Evolutionary conservation across 2,329 filamentous ascomycete species (phyloP).

Genomic region (Raffaelea ambrosiae): DNA sequence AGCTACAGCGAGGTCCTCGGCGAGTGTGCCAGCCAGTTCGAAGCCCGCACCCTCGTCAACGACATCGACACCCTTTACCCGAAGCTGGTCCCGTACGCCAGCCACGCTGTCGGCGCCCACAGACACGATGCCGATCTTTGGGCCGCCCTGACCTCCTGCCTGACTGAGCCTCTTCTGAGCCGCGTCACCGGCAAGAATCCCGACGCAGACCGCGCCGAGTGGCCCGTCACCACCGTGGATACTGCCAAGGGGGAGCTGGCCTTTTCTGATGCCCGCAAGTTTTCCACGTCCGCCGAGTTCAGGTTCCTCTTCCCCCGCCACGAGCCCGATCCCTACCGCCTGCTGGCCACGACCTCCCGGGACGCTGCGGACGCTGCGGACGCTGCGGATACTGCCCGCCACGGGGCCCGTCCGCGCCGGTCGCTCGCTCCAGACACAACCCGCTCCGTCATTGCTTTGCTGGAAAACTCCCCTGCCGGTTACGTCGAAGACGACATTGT

Average conservation of each 20-base stretch:
- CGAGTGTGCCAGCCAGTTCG: slow-evolving; percentile 34
- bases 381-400: no score
- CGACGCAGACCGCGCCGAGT: slow-evolving; percentile 23
- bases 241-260: slow-evolving; percentile 34
- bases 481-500: slow-evolving; percentile 35
- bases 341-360: slow-evolving; percentile 14
- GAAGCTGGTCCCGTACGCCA: slow-evolving; percentile 34
- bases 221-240: slow-evolving; percentile 47
- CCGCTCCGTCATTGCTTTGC: slow-evolving; percentile 15
- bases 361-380: slow-evolving; percentile 10
- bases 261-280: slow-evolving; percentile 26
- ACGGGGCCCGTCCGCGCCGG: neutral
- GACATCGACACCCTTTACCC: slow-evolving; percentile 28
- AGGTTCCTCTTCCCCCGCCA: slow-evolving; percentile 39
- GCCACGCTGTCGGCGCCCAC: neutral
- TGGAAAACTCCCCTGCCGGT: slow-evolving; percentile 13
- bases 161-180: slow-evolving; percentile 35
- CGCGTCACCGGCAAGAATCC: slow-evolving; percentile 34
- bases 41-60: slow-evolving; percentile 35
- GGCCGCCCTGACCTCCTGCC: slow-evolving; percentile 40
- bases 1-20: slow-evolving; percentile 44
- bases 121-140: slow-evolving; percentile 30
- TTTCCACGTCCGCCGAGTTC: slow-evolving; percentile 26
- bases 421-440: slow-evolving; percentile 16
- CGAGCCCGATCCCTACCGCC: slow-evolving; percentile 29